Evolutionary conservation across 2,329 filamentous ascomycete genomes (phyloP).

Genomic region (Colletotrichum sp.): DNA sequence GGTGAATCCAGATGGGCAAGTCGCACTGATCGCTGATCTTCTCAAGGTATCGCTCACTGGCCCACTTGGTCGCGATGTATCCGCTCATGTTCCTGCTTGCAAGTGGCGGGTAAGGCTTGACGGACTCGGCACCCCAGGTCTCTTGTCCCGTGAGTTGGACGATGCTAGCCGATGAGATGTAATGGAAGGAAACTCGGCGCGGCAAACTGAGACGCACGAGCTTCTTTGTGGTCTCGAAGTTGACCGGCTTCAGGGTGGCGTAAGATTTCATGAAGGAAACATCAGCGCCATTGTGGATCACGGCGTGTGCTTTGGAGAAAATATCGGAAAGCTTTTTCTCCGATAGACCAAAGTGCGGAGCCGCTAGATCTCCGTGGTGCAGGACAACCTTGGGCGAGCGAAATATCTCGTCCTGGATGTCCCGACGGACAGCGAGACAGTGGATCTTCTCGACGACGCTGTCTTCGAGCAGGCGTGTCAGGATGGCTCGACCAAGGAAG

Average conservation of each 20-base stretch:
- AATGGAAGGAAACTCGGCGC: conserved; percentile 32
- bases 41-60: conserved; percentile 34
- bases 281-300: conserved; percentile 61
- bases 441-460: conserved; percentile 35
- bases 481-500: conserved; percentile 41
- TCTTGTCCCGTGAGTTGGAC: neutral
- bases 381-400: neutral
- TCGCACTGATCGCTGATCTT: neutral
- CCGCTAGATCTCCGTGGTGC: neutral
- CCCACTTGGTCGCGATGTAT: conserved; percentile 38
- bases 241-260: conserved; percentile 33
- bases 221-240: conserved; percentile 38
- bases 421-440: conserved; percentile 41
- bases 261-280: conserved; percentile 42
- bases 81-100: conserved; percentile 22
- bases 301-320: conserved; percentile 34
- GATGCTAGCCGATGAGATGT: conserved; percentile 29
- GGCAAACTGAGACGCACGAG: conserved; percentile 33
- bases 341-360: conserved; percentile 26
- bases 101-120: neutral
- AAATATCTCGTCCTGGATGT: neutral
- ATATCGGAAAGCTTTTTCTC: neutral
- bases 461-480: conserved; percentile 33
- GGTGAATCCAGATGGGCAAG: conserved; percentile 21
- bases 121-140: neutral